Evolutionary conservation across 2,329 filamentous ascomycete genomes (phyloP), one percentile per base, ranked within the genome.

Genomic region (Fusarium newnesense): DNA sequence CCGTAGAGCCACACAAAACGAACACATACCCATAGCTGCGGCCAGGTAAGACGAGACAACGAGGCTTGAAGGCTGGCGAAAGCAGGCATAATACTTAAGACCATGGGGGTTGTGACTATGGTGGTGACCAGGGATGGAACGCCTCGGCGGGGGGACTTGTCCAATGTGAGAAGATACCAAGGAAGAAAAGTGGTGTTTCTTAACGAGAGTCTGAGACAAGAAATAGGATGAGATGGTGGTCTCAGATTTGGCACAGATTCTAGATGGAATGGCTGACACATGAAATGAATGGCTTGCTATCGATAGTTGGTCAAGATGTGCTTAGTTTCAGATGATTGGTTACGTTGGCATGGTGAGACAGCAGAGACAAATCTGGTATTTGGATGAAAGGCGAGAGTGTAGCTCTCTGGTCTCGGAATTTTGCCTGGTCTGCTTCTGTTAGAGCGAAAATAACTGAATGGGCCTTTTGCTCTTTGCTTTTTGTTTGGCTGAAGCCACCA

Each of bases 31-130:
- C 39, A 32, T 64, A 36, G 40, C 63, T 49, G 28, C 53, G 40
- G 34, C 40, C 53, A 46, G 53, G 32, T 60, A 36, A 42, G 21
- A 49, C 52, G 39, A 68, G 64, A 54, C 24, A 44, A 68, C 30
- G 39, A 67, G 62, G 62, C 52, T 67, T 61, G 39, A 59, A 72
- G 61, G 47, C 69, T 62, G 58, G 42, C 54, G 62, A 54, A 71
- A n/a, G 39, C 56, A 36, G 63, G 59, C 46, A 65, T 58, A 24
- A 43, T n/a, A 30, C 36, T 59, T 50, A 30, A 43, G 26, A 15
- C 50, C 13, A n/a, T 47, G 39, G 49, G 39, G 46, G 44, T 43
- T 53, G n/a, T 19, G 63, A 62, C 63, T 42, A 67, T 64, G 57
- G 63, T 49, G 49, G 50, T 54, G 60, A 42, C 24, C 70, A 70